Evolutionary conservation across 1,284 basidiomycete genomes (phyloP), one percentile per base, ranked within the genome.

Genomic region (Amylostereum chailletii): DNA sequence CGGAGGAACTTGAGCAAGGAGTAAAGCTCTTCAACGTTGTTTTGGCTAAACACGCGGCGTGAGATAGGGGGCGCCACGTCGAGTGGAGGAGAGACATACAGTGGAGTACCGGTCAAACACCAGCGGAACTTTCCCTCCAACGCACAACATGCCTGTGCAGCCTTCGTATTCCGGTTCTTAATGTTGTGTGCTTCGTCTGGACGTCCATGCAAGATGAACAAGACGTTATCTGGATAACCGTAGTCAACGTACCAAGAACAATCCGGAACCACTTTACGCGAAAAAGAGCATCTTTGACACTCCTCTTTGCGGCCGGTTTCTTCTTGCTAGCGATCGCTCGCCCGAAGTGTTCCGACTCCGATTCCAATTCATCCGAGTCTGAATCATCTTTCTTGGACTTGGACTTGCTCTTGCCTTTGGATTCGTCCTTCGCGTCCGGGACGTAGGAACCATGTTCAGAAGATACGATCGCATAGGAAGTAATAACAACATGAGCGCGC

Each of bases 151-250:
- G 91, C 93, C 40, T 83, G 73, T 1, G 90, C 84, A 32, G 79
- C 77, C 63, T 93, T 90, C 0, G 94, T 91, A 34, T 77, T 86
- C 51, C 82, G 74, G 60, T 97, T 96, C 76, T 98, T 98, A 72
- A 99, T 98, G 60, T 90, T 94, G 62, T 99, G 95, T 0, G 95
- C 95, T 64, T 99, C 95, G 61, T 97, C 94, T 92, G 51, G 19
- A 19, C 19, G 19, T 19, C 19, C 19, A 19, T 19, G 19, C 19
- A 42, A 32, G 37, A 36, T 29, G 43, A 30, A 6, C 41, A 36
- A 44, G 26, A 45, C 31, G 46, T 11, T 29, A n/a, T 19, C 19
- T 19, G 30, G 11, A 46, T 34, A 36, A 42, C 2, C 47, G 39
- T 46, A 36, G 5, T 37, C 6, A 31, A 62, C 70, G 30, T 53